Evolutionary conservation across 179 eudicot genomes (phyloP).

Genomic region (Beta lomatogona): DNA sequence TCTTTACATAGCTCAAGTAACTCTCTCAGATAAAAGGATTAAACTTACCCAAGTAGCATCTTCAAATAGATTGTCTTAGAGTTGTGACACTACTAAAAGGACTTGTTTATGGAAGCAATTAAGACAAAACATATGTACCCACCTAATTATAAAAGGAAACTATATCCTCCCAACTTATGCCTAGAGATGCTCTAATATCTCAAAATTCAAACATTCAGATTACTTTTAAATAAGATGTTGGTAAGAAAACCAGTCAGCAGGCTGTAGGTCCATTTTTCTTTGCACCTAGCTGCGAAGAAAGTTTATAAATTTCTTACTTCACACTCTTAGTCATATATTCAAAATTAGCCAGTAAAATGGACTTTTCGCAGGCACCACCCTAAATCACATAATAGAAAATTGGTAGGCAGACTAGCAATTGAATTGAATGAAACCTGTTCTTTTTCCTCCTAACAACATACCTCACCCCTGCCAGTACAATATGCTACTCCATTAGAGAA

Average conservation of each 20-base stretch:
- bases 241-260: neutral
- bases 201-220: too few species aligned
- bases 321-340: neutral
- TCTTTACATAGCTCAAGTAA: too few species aligned
- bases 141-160: too few species aligned
- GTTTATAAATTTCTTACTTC: neutral
- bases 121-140: too few species aligned
- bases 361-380: neutral
- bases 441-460: constrained; percentile 33
- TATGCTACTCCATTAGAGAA: constrained; percentile 94
- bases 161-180: too few species aligned
- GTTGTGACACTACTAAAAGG: neutral
- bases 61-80: too few species aligned
- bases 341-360: neutral
- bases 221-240: too few species aligned
- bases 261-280: neutral
- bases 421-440: neutral
- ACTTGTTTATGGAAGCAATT: too few species aligned
- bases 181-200: too few species aligned
- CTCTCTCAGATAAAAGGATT: too few species aligned
- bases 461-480: constrained; percentile 99
- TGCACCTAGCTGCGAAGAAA: neutral
- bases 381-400: neutral
- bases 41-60: too few species aligned
- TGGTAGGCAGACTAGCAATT: constrained; percentile 2